Evolutionary conservation across 208 protist species (phyloP), one percentile per base, ranked within the genome.

Genomic region (Crithidia thermophila): DNA sequence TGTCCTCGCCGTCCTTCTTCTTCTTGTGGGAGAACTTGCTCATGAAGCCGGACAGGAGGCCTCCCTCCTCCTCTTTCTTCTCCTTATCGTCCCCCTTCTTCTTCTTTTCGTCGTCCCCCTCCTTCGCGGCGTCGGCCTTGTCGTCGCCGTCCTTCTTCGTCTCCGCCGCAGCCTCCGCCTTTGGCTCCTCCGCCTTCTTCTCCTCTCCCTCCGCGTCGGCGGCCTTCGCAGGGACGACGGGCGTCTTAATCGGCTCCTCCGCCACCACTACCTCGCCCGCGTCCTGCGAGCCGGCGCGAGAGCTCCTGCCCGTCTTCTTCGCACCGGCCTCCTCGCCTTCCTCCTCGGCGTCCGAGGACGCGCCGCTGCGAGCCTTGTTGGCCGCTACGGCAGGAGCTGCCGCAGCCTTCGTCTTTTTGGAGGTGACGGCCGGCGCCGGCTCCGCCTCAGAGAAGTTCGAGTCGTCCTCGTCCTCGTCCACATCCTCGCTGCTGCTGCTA

Each of bases 161-260:
- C n/a, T n/a, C n/a, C n/a, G 14, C 28, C 3, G 16, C 37, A 11
- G 34, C 53, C 13, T 60, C 46, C 16, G 37, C 34, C 28, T 58
- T 49, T 4, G 52, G 34, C 40, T n/a, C 23, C 40, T 65, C 37
- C 46, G 56, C 53, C 14, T 62, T 40, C 42, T 42, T 63, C 28
- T 52, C 25, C 16, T 47, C 34, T 27, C 18, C 40, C 31, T 61
- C 53, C 11, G 53, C 42, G n/a, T 36, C 46, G 8, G 3, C 51
- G 16, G 11, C 27, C 33, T 63, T 49, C 11, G 50, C 61, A 31
- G 55, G 23, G 34, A 25, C 31, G n/a, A 25, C 30, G 59, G n/a
- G 47, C 21, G n/a, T 52, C 20, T 50, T 65, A 30, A 57, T 40
- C 21, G 67, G 67, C 14, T 73, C 58, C 40, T 66, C 58, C 2